These are phyloP conservation scores for Collybia nuda DNA, from an alignment of 768 basidiomycete genomes.

Conservation along the genomic window DNA sequence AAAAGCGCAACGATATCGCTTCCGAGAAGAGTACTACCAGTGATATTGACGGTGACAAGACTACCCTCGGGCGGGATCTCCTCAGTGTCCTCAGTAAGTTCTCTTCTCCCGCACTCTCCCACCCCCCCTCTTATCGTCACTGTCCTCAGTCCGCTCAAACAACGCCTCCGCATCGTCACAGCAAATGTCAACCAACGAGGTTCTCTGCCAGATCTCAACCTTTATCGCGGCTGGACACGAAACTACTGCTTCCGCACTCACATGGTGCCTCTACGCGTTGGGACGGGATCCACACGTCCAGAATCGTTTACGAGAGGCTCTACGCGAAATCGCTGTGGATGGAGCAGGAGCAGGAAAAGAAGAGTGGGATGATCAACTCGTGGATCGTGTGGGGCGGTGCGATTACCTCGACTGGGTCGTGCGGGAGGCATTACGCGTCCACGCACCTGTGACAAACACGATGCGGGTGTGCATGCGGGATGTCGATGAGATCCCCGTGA, in stretches of 20 bases:
- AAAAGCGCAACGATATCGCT: conserved; percentile 42
- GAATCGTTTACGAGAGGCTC: conserved; percentile 42
- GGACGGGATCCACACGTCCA: conserved; percentile 43
- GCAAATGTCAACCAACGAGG: conserved; percentile 56
- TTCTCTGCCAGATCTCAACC: conserved; percentile 61
- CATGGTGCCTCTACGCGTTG: conserved; percentile 65
- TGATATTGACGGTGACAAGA: conserved; percentile 15
- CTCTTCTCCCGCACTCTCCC: neutral
- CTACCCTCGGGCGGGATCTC: conserved; percentile 46
- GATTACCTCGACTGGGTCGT: conserved; percentile 63
- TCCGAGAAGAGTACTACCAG: conserved; percentile 19
- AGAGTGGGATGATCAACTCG: conserved; percentile 14
- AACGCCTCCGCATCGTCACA: conserved; percentile 38
- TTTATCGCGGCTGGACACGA: conserved; percentile 70
- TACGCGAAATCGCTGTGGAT: conserved; percentile 27
- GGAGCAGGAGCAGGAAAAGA: conserved; percentile 12
- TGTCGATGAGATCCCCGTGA: neutral
- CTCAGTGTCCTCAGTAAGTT: conserved; percentile 54
- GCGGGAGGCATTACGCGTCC: conserved; percentile 54
- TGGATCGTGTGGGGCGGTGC: conserved; percentile 34
- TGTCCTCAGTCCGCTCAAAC: conserved; percentile 57
- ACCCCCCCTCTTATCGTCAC: neutral
- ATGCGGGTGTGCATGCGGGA: conserved; percentile 49
- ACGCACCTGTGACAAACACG: conserved; percentile 57
- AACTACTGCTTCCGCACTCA: conserved; percentile 54